Evolutionary conservation across 2,329 filamentous ascomycete genomes (phyloP).

Genomic region (Talaromyces rugulosus): DNA sequence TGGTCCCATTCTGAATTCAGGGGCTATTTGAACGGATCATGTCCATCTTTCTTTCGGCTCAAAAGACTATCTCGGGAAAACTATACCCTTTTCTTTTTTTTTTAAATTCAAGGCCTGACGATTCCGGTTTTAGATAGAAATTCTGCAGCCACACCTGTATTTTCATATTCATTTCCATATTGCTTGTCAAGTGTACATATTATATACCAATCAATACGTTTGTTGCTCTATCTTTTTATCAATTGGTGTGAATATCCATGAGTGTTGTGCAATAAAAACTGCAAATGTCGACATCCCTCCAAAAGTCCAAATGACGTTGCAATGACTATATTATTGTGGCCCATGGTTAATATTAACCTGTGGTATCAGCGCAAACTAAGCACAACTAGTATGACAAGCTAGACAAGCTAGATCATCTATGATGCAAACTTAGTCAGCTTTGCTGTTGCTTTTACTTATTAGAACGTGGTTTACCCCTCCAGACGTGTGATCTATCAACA

Average conservation of each 20-base stretch:
- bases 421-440: neutral
- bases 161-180: neutral
- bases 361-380: too few relatives aligned
- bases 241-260: neutral
- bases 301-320: neutral
- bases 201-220: neutral
- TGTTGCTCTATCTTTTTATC: neutral
- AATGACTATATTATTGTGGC: neutral
- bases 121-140: neutral
- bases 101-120: neutral
- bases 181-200: neutral
- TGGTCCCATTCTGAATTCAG: neutral
- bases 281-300: neutral
- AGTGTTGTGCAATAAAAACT: neutral
- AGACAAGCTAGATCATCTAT: neutral
- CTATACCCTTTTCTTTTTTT: neutral
- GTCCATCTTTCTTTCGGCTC: neutral
- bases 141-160: neutral
- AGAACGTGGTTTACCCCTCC: neutral
- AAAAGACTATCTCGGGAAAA: neutral
- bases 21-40: too few relatives aligned
- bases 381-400: too few relatives aligned
- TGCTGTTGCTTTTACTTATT: too few relatives aligned
- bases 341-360: neutral
- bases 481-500: neutral